These are phyloP conservation scores for Populus davidiana DNA, from an alignment of 345 rosid species.

Conservation along the genomic window DNA sequence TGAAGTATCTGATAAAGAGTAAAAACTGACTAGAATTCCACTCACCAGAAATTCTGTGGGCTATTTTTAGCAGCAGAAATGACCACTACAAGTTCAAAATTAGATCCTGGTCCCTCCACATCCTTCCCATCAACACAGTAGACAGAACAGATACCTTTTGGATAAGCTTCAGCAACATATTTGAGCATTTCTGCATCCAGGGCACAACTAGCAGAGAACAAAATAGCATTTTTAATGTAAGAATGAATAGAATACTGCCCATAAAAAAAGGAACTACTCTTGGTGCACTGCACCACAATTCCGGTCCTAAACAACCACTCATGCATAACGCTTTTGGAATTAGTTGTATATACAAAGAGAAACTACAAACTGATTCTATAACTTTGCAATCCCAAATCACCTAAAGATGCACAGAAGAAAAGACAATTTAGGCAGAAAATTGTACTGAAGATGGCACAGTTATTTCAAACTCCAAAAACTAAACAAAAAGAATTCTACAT, in stretches of 20 bases:
- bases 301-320: background rate
- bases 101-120: constrained; percentile 73
- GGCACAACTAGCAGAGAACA: constrained; percentile 54
- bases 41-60: constrained; percentile 95
- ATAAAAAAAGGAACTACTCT: background rate
- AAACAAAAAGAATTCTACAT: background rate
- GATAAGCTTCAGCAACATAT: constrained; percentile 87
- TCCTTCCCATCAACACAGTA: constrained; percentile 76
- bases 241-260: background rate
- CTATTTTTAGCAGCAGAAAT: constrained; percentile 80
- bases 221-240: constrained; percentile 3
- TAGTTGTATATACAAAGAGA: background rate
- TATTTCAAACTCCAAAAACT: background rate
- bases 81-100: constrained; percentile 84
- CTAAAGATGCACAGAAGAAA: background rate
- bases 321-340: background rate
- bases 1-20: background rate
- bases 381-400: background rate
- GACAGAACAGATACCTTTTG: constrained; percentile 82
- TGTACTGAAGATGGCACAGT: background rate
- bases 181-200: constrained; percentile 78
- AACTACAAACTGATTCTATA: background rate
- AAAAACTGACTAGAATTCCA: constrained; percentile 17
- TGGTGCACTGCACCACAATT: background rate
- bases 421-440: background rate